Percentiles rank a stretch among this genome's conserved stretches.
phyloP scores from a whole-genome alignment of 2,329 filamentous ascomycete genomes.

The Sphaerulina musiva region DNA sequence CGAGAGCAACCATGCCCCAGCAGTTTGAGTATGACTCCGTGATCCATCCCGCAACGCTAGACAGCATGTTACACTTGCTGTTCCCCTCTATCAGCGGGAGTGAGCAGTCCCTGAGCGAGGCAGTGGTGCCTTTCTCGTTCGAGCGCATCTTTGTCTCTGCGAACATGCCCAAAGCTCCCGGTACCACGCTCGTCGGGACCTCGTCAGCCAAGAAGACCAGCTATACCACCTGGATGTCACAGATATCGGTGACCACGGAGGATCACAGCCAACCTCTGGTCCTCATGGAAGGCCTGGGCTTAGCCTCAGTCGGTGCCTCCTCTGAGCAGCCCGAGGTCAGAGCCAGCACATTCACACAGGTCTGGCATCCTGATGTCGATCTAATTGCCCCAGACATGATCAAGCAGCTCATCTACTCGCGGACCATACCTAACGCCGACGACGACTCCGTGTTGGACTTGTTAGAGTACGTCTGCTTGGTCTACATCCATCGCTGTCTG shows the following conservation, averaged over 20 bases:
- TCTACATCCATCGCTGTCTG: slow-evolving; percentile 9
- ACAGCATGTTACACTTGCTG: slow-evolving; percentile 47
- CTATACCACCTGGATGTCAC: slow-evolving; percentile 5
- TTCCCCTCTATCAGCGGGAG: slow-evolving; percentile 6
- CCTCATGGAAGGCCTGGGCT: slow-evolving; percentile 7
- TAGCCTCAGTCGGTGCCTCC: slow-evolving; percentile 8
- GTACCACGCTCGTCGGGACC: slow-evolving; percentile 1
- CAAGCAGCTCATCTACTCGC: slow-evolving; percentile 8
- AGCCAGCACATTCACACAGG: slow-evolving; percentile 10
- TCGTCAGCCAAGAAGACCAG: slow-evolving; percentile 3
- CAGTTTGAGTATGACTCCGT: slow-evolving; percentile 50
- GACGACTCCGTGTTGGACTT: slow-evolving; percentile 11
- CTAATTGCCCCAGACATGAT: slow-evolving; percentile 5
- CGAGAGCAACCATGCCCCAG: slow-evolving; percentile 48
- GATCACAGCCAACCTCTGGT: background rate
- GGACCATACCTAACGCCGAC: slow-evolving; percentile 12
- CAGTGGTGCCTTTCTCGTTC: slow-evolving; percentile 14
- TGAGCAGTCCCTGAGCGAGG: slow-evolving; percentile 10
- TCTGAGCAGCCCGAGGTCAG: slow-evolving; percentile 6
- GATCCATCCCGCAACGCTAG: slow-evolving; percentile 54
- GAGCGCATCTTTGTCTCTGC: slow-evolving; percentile 12
- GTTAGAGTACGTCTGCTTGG: slow-evolving; percentile 10
- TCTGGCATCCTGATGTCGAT: slow-evolving; percentile 10
- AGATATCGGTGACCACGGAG: slow-evolving; percentile 1
- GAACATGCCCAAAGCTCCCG: background rate